phyloP scores from a whole-genome alignment of 805 yeast genomes.

The Teunomyces cretensis region DNA sequence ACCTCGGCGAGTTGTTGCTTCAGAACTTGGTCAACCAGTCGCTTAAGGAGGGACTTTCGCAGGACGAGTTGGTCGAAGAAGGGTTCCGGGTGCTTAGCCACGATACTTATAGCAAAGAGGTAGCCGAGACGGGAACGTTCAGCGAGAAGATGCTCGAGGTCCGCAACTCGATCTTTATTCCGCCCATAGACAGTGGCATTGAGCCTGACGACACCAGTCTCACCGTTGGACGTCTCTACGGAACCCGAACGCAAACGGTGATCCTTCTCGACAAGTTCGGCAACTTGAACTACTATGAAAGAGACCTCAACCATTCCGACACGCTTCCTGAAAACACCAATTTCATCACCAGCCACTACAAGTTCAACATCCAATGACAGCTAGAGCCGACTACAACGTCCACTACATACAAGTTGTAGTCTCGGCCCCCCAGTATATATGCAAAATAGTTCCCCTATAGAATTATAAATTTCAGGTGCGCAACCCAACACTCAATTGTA shows the following conservation, averaged over 20 bases:
- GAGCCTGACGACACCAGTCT: slow-evolving; percentile 4
- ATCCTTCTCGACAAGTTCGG: slow-evolving; percentile 56
- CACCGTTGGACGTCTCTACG: slow-evolving; percentile 60
- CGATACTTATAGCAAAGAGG: slow-evolving; percentile 35
- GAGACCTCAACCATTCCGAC: slow-evolving; percentile 54
- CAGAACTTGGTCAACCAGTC: slow-evolving; percentile 20
- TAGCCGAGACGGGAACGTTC: slow-evolving; percentile 16
- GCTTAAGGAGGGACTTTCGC: slow-evolving; percentile 14
- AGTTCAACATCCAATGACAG: slow-evolving; percentile 3
- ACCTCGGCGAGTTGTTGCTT: slow-evolving; percentile 42
- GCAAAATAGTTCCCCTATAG: background rate
- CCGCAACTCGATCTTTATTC: slow-evolving; percentile 65
- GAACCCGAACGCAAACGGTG: slow-evolving; percentile 86
- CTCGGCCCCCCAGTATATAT: too few species aligned
- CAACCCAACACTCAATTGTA: too few species aligned
- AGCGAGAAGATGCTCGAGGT: slow-evolving; percentile 39
- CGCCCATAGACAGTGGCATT: slow-evolving; percentile 49
- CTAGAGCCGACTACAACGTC: background rate
- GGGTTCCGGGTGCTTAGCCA: slow-evolving; percentile 56
- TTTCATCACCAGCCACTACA: slow-evolving; percentile 4
- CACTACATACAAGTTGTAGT: background rate
- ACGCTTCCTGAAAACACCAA: background rate
- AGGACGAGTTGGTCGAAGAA: slow-evolving; percentile 45
- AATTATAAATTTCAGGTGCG: background rate
- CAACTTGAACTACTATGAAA: slow-evolving; percentile 59